Base-by-base conservation (phyloP, 768 basidiomycete species). In the Termitomyces bulborhizus region DNA sequence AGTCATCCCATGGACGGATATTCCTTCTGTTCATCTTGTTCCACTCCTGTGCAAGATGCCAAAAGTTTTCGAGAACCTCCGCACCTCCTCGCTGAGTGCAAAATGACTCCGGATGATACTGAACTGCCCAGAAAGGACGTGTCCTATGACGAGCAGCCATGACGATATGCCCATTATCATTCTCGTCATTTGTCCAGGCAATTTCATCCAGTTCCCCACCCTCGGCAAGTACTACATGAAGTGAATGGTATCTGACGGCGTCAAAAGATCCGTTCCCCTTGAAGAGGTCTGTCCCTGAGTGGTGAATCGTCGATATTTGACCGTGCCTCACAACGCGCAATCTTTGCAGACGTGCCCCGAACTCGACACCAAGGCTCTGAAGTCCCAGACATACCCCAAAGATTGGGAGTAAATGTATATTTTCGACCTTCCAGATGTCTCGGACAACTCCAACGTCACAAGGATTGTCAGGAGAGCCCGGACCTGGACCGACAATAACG, bases 41-140 rank as follows among this genome's bases (percentile, higher is more conserved):
- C 88, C 89, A 92, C 7, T 68, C 66, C 49, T 76, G 73, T 18
- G 88, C 84, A 18, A 90, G 72, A 24, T 68, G 67, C 88, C 88
- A 92, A 65, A 92, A 92, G 66, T 90, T 93, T 21, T 67, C 68
- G 54, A 92, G 59, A 15, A 90, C 81, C 54, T 84, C 77, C n/a
- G 77, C 62, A 1, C 90, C 90, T 6, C 86, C 87, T 2, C 78
- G 80, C 42, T 74, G 71, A 2, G 90, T 93, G 60, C 86, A 77
- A 3, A 88, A 81, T 4, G 90, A 93, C 65, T 93, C 91, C 6
- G 91, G 91, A 65, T 93, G 91, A 66, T 93, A 93, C 64, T 93
- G 91, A 24, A 93, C 91, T 3, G 87, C 90, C 86, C 88, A 93
- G 63, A 90, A 89, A 4, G 91, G 90, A 57, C 76, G 78, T 24